A percentile compares a stretch with the other conserved stretches of the same genome.
phyloP scores from a whole-genome alignment of 2,329 filamentous ascomycete species.

The Claviceps monticola region DNA sequence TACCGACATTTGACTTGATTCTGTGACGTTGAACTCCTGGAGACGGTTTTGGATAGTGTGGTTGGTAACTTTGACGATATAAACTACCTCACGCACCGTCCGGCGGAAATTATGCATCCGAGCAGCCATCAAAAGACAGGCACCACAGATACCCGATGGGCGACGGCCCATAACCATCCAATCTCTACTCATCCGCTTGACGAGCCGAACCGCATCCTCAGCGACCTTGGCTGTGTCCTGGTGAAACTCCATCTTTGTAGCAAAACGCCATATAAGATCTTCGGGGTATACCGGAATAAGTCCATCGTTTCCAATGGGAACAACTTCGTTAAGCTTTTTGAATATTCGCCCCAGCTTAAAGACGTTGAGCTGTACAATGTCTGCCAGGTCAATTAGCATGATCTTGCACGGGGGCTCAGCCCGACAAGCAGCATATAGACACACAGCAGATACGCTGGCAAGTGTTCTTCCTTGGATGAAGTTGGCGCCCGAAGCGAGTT shows the following conservation, averaged over 20 bases:
- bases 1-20: constrained; percentile 72
- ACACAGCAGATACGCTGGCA: constrained; percentile 76
- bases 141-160: constrained; percentile 86
- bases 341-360: constrained; percentile 85
- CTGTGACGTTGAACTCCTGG: constrained; percentile 80
- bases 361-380: constrained; percentile 71
- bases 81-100: constrained; percentile 89
- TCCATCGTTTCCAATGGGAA: constrained; percentile 53
- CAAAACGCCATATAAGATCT: constrained; percentile 82
- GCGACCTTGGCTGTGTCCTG: constrained; percentile 71
- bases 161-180: constrained; percentile 95
- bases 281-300: constrained; percentile 66
- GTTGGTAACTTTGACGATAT: constrained; percentile 92
- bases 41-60: constrained; percentile 84
- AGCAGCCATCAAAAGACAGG: constrained; percentile 84
- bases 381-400: constrained; percentile 92
- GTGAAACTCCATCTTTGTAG: constrained; percentile 82
- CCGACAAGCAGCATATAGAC: constrained; percentile 79
- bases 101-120: constrained; percentile 97
- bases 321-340: constrained; percentile 63
- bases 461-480: constrained; percentile 79
- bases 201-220: constrained; percentile 72
- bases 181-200: constrained; percentile 87
- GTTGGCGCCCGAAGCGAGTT: constrained; percentile 58
- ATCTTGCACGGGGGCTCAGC: constrained; percentile 65